Evolutionary conservation across 306 rosid species (phyloP).

Genomic region (Carpinus fangiana): DNA sequence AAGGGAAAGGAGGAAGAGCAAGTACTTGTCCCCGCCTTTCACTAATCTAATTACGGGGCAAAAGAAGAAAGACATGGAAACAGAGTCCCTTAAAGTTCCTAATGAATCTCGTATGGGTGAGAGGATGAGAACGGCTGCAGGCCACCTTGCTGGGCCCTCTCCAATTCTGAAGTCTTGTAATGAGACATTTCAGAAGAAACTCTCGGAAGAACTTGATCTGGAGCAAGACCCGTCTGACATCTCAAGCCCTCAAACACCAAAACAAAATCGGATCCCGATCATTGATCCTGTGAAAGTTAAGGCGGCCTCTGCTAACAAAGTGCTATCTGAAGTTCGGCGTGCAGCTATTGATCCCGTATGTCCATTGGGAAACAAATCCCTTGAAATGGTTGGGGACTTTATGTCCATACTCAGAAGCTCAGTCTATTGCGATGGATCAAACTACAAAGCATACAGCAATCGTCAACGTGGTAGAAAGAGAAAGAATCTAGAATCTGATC

Average conservation of each 20-base stretch:
- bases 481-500: conserved; percentile 43
- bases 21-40: conserved; percentile 88
- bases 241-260: conserved; percentile 31
- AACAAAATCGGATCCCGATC: conserved; percentile 27
- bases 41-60: conserved; percentile 39
- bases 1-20: conserved; percentile 82
- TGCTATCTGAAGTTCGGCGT: conserved; percentile 45
- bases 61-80: conserved; percentile 33
- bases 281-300: conserved; percentile 49
- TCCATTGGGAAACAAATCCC: conserved; percentile 28
- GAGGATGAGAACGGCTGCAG: conserved; percentile 24
- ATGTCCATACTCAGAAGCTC: conserved; percentile 55
- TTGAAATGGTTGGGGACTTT: conserved; percentile 42
- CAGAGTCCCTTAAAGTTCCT: conserved; percentile 26
- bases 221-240: conserved; percentile 25
- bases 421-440: conserved; percentile 45
- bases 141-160: conserved; percentile 28
- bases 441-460: conserved; percentile 35
- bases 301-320: conserved; percentile 32
- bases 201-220: conserved; percentile 20
- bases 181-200: conserved; percentile 30
- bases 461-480: conserved; percentile 50
- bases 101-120: conserved; percentile 29
- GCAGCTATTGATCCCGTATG: conserved; percentile 46
- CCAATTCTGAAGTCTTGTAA: conserved; percentile 19